Evolutionary conservation across 495 filamentous ascomycete genomes (phyloP).

Genomic region (Podospora pseudopauciseta): DNA sequence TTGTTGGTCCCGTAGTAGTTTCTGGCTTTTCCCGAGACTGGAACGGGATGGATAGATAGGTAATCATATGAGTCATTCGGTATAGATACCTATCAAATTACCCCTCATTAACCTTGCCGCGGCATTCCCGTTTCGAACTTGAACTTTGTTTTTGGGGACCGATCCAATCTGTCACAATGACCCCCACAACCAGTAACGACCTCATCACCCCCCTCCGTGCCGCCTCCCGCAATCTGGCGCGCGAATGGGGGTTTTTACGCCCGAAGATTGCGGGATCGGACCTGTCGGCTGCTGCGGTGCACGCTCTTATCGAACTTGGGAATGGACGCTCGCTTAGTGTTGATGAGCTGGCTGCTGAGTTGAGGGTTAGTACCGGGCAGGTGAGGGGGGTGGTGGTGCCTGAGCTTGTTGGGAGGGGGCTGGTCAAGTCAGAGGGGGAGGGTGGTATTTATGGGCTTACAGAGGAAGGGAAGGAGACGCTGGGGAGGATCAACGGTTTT

Average conservation of each 20-base stretch:
- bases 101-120: no score
- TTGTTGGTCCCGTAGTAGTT: no score
- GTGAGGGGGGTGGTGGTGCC: conserved; percentile 12
- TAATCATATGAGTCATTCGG: no score
- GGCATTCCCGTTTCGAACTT: no score
- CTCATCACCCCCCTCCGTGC: conserved; percentile 20
- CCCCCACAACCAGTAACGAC: neutral
- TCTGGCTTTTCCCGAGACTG: no score
- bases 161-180: no score
- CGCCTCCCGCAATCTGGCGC: conserved; percentile 26
- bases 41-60: no score
- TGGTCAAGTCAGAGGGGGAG: conserved; percentile 1
- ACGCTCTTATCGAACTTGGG: conserved; percentile 30
- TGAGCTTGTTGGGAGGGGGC: conserved; percentile 18
- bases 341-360: conserved; percentile 16
- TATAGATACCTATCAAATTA: no score
- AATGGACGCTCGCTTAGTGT: conserved; percentile 12
- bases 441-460: conserved; percentile 17
- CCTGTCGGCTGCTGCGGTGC: conserved; percentile 25
- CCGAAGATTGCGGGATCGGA: conserved; percentile 15
- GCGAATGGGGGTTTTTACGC: conserved; percentile 29
- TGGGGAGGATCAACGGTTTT: conserved; percentile 20
- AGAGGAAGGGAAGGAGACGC: conserved; percentile 8
- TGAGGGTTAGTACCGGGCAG: conserved; percentile 15
- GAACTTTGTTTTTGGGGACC: no score